Evolutionary conservation across 2,329 filamentous ascomycete species (phyloP), one percentile per base, ranked within the genome.

Genomic region (Rhytidhysteron rufulum): DNA sequence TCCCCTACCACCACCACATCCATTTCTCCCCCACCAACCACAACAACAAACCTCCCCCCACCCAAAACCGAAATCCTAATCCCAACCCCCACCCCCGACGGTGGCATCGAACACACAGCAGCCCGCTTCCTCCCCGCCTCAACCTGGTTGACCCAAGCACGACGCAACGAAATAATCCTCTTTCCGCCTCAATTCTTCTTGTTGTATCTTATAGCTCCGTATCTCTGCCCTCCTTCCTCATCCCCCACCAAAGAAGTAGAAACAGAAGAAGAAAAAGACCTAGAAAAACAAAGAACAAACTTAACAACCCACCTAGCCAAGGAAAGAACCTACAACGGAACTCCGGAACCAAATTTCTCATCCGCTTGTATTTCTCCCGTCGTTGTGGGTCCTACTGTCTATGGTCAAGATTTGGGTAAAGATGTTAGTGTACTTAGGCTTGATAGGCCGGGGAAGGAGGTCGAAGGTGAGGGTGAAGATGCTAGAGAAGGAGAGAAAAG

Each of bases 161-260:
- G 72, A 2, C 62, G 62, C 3, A 82, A 82, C 20, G 75, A 86
- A 29, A 82, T 96, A 44, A 86, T 94, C 42, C 70, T 98, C 4
- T 96, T 94, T 58, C 93, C 93, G 4, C 93, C 93, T 0, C 93
- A 97, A 58, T 85, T 83, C 58, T 89, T 86, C 64, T 75, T 93
- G 4, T 72, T 88, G 9, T 68, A 74, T 24, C 66, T 86, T 0
- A 64, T 87, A 2, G 62, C 75, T 0, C 67, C 66, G 2, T 79
- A 81, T 50, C 66, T 85, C 13, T 60, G 57, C 4, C 64, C 68
- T 4, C 54, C 54, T 1, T 20, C 60, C 0, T 61, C 56, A 0
- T 45, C 51, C 0, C 44, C 53, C 1, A 48, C 48, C 1, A 55
- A 47, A 1, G 57, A 55, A 0, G 49, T 53, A 2, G 60, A 61